phyloP scores from a whole-genome alignment of 768 basidiomycete genomes.

The Glaciozyma martinii region DNA sequence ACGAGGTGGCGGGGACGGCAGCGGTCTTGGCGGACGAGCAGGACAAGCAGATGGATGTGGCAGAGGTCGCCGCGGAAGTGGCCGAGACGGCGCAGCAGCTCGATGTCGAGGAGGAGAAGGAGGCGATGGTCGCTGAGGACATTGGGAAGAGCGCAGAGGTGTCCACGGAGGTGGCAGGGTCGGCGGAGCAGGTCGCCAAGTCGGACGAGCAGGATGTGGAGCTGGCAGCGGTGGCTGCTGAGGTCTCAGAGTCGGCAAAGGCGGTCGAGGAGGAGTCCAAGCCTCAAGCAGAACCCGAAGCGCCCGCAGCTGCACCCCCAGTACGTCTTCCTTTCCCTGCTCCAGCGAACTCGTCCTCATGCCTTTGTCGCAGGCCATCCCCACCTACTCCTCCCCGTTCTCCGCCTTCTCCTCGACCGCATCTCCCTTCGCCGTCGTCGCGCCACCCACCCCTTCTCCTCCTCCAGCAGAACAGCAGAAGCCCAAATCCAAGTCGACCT shows the following conservation, averaged over 20 bases:
- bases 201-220: conserved; percentile 10
- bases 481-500: conserved; percentile 20
- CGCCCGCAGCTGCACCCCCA: neutral
- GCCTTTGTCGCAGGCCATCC: neutral
- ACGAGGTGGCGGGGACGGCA: conserved; percentile 10
- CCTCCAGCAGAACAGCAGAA: conserved; percentile 14
- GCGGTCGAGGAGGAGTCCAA: neutral
- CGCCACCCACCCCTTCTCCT: neutral
- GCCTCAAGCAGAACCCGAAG: neutral
- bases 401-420: conserved; percentile 17
- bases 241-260: conserved; percentile 19
- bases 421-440: conserved; percentile 21
- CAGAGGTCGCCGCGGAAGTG: conserved; percentile 11
- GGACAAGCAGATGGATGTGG: neutral
- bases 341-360: no score
- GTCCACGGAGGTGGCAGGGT: conserved; percentile 15
- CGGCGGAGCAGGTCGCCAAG: conserved; percentile 6
- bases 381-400: conserved; percentile 20
- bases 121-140: neutral
- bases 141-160: neutral
- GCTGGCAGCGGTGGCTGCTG: conserved; percentile 20
- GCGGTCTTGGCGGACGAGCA: conserved; percentile 7
- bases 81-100: conserved; percentile 3
- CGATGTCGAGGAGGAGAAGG: conserved; percentile 7
- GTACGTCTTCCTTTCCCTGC: neutral